A percentile compares a stretch with the other conserved stretches of the same genome.
Conservation (phyloP, 1,284 basidiomycete species). For the Cystobasidium slooffiae region DNA sequence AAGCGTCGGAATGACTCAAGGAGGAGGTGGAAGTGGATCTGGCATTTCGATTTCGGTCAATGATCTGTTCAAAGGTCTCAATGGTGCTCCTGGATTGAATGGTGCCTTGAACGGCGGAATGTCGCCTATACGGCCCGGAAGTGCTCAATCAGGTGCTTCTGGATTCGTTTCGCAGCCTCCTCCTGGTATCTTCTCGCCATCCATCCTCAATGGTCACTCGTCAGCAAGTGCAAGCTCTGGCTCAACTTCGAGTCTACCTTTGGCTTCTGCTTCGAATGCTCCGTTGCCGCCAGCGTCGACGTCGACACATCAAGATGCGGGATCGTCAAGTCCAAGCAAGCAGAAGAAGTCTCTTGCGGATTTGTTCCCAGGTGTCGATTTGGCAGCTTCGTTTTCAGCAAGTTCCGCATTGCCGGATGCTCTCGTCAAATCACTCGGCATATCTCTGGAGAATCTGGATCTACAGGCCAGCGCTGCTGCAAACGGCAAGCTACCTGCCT, state of each 20-base stretch:
- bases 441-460: slow-evolving; percentile 40
- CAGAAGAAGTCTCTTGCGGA: slow-evolving; percentile 35
- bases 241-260: neutral
- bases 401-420: slow-evolving; percentile 17
- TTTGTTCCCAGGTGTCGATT: slow-evolving; percentile 36
- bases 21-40: neutral
- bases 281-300: slow-evolving; percentile 8
- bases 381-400: slow-evolving; percentile 33
- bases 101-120: slow-evolving; percentile 17
- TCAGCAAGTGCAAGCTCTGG: neutral
- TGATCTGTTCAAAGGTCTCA: slow-evolving; percentile 40
- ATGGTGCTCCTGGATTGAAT: slow-evolving; percentile 1
- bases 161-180: slow-evolving; percentile 1
- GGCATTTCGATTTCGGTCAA: slow-evolving; percentile 24
- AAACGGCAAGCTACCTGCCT: slow-evolving; percentile 26
- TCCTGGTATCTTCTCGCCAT: slow-evolving; percentile 31
- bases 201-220: neutral
- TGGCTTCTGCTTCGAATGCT: neutral
- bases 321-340: neutral
- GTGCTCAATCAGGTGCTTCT: slow-evolving; percentile 24
- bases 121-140: slow-evolving; percentile 25
- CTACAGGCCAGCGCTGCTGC: slow-evolving; percentile 5
- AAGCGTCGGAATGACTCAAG: slow-evolving; percentile 8
- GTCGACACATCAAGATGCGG: neutral
- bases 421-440: slow-evolving; percentile 37